Evolutionary conservation across 495 filamentous ascomycete genomes (phyloP), one percentile per base, ranked within the genome.

Genomic region (Penicillium diatomitis): DNA sequence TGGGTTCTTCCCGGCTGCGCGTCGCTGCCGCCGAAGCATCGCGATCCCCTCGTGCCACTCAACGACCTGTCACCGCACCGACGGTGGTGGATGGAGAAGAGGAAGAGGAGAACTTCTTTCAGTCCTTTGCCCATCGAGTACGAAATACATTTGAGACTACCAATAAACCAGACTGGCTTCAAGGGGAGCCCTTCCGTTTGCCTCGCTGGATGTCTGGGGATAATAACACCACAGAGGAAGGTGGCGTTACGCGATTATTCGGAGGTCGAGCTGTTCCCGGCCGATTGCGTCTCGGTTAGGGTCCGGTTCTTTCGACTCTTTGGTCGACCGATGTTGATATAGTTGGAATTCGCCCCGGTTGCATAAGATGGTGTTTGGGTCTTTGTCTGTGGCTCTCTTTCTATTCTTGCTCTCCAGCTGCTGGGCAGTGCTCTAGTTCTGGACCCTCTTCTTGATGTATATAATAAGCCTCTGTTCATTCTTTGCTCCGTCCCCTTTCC

Each of bases 121-220:
- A 84, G 48, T 84, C 80, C 12, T 84, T 96, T 47, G 82, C 84
- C 0, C 88, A 95, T 60, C 75, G 92, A 35, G 82, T 98, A 45
- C 81, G 77, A 58, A 98, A 98, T 61, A 96, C 92, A 3, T 79
- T 97, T 44, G 92, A 98, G 45, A 86, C 83, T 5, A 69, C 88
- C 11, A 86, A 90, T 38, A 78, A 82, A 32, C 90, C 90, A 2
- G 78, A 82, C 44, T 95, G 89, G 88, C 57, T 94, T 44, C 77
- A 82, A 52, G 80, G 81, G 20, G 76, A 85, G 45, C 69, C 78
- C 10, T 77, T 87, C 57, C 85, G 85, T 61, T 74, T 82, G 58
- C 90, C 88, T 3, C 87, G 84, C 51, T 96, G 90, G 90, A 86
- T 95, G 82, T 61, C 57, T 2, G 61, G 62, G 10, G 58, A 60